Evolutionary conservation across 2,329 filamentous ascomycete species (phyloP).

Genomic region (Trichoderma polysporum): DNA sequence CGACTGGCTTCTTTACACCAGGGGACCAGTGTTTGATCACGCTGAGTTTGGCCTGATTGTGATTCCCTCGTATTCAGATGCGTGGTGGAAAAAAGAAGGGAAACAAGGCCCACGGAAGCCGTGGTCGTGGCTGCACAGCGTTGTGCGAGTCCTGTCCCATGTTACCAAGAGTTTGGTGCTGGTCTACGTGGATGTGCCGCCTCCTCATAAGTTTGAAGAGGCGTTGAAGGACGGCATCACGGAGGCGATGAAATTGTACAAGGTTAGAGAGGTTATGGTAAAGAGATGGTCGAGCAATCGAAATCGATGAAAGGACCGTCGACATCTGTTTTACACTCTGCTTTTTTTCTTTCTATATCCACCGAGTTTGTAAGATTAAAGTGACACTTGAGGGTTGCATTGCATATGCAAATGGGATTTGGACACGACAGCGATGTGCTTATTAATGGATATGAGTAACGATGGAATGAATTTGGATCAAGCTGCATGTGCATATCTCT

Average conservation of each 20-base stretch:
- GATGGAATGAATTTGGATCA: constrained; percentile 6
- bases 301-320: constrained; percentile 44
- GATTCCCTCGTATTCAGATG: constrained; percentile 75
- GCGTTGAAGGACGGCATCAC: constrained; percentile 57
- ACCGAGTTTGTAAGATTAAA: not conserved
- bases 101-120: constrained; percentile 50
- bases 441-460: constrained; percentile 8
- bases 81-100: constrained; percentile 65
- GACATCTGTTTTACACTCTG: not conserved
- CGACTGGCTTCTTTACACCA: constrained; percentile 91
- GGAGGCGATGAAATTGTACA: constrained; percentile 65
- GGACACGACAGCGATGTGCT: not conserved
- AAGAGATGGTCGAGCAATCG: constrained; percentile 84
- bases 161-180: constrained; percentile 88
- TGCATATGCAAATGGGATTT: not conserved
- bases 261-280: constrained; percentile 75
- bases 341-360: not conserved
- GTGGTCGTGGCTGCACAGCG: constrained; percentile 85
- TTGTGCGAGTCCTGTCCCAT: constrained; percentile 85
- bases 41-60: constrained; percentile 89
- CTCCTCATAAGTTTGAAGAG: constrained; percentile 53
- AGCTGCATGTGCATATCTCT: not conserved
- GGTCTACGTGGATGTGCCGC: constrained; percentile 87
- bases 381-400: not conserved
- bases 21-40: constrained; percentile 90